Conservation (phyloP, 306 rosid species). For the Corylus americana region DNA sequence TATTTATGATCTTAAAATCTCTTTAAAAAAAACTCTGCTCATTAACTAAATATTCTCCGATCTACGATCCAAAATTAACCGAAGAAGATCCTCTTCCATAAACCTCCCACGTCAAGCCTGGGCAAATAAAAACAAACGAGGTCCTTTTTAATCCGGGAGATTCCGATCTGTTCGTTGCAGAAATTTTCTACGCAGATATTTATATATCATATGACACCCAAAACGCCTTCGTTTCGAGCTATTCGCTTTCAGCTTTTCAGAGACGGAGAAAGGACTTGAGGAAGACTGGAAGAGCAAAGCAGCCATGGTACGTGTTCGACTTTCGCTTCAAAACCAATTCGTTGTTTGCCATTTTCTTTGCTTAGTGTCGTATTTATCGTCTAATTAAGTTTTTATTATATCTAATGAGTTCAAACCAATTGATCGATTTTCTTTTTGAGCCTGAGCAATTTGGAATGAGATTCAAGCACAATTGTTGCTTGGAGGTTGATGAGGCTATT, state of each 20-base stretch:
- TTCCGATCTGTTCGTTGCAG: neutral
- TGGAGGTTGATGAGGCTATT: neutral
- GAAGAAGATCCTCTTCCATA: too few relatives aligned
- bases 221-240: slow-evolving; percentile 10
- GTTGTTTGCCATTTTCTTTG: neutral
- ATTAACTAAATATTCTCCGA: too few relatives aligned
- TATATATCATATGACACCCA: neutral
- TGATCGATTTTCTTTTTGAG: neutral
- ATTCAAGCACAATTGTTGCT: neutral
- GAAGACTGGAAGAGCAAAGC: slow-evolving; percentile 23
- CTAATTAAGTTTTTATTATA: neutral
- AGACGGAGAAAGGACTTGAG: neutral
- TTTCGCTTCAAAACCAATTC: neutral
- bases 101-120: too few relatives aligned
- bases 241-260: slow-evolving; percentile 45
- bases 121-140: neutral
- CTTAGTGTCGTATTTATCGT: neutral
- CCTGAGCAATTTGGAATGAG: neutral
- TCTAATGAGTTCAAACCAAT: neutral
- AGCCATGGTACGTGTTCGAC: slow-evolving; percentile 35
- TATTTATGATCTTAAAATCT: too few relatives aligned
- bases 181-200: neutral
- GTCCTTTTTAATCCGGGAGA: neutral
- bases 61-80: too few relatives aligned
- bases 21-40: too few relatives aligned